These are phyloP conservation scores for Fusarium marasasianum DNA, from an alignment of 2,329 filamentous ascomycete genomes.

Conservation along the genomic window DNA sequence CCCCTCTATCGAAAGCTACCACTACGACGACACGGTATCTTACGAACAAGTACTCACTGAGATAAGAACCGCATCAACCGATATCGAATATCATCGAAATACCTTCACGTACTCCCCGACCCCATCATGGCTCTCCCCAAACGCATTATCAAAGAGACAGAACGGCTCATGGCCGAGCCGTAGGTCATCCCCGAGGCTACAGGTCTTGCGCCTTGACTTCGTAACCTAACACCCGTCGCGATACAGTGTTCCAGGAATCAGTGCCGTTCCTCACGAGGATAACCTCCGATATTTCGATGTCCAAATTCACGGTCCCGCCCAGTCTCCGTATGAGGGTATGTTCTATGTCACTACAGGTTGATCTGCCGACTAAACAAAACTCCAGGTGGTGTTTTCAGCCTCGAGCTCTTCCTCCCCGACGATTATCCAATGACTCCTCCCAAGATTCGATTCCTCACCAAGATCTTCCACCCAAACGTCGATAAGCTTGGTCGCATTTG, in stretches of 20 bases:
- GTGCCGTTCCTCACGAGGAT: conserved; percentile 93
- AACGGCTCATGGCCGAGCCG: conserved; percentile 96
- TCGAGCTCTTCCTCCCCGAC: conserved; percentile 96
- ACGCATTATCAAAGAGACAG: conserved; percentile 98
- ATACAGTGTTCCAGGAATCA: conserved; percentile 90
- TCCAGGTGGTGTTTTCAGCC: conserved; percentile 85
- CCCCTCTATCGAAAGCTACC: conserved; percentile 9
- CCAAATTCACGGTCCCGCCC: conserved; percentile 89
- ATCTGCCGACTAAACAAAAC: conserved; percentile 11
- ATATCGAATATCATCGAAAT: not conserved
- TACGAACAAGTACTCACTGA: not conserved
- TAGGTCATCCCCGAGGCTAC: conserved; percentile 57
- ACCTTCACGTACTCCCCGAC: not conserved
- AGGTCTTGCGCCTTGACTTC: conserved; percentile 13
- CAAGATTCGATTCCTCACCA: conserved; percentile 97
- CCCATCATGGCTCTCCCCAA: conserved; percentile 81
- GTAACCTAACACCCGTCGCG: conserved; percentile 31
- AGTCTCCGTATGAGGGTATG: conserved; percentile 94
- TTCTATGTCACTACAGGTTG: not conserved
- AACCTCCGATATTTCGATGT: conserved; percentile 99
- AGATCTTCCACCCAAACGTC: conserved; percentile 99
- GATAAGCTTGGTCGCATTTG: conserved; percentile 98
- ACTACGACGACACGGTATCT: not conserved
- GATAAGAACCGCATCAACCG: not conserved
- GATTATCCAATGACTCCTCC: conserved; percentile 99